Percentiles rank a stretch among this genome's conserved stretches.
phyloP scores from a whole-genome alignment of 2,329 filamentous ascomycete species.

The Xylaria sp. region DNA sequence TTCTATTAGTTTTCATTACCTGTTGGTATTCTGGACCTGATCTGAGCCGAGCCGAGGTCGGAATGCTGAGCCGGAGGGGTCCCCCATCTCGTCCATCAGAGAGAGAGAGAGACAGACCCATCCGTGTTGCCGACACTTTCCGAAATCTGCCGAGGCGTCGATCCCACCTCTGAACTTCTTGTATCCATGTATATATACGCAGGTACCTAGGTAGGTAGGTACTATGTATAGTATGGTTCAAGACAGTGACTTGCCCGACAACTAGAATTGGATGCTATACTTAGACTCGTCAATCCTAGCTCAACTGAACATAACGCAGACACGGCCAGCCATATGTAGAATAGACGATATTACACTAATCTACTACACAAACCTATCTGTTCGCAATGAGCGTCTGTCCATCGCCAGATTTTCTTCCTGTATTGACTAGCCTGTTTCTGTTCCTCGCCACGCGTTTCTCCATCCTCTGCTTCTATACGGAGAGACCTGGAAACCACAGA shows the following conservation, averaged over 20 bases:
- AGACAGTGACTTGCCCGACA: neutral
- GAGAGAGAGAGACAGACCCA: no score
- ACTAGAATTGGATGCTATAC: neutral
- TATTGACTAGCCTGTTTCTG: constrained; percentile 6
- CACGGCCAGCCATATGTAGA: neutral
- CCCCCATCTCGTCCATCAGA: neutral
- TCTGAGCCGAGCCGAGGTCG: constrained; percentile 35
- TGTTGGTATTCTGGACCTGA: neutral
- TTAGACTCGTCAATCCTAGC: neutral
- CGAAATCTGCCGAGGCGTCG: constrained; percentile 26
- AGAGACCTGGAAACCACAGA: constrained; percentile 19
- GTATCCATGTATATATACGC: neutral
- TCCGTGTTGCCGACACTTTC: constrained; percentile 30
- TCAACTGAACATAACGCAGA: neutral
- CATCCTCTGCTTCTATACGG: constrained; percentile 23
- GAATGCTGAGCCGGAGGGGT: constrained; percentile 14
- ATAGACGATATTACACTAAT: constrained; percentile 24
- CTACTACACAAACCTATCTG: constrained; percentile 27
- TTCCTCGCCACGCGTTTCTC: neutral
- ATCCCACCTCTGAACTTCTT: neutral
- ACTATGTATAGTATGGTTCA: neutral
- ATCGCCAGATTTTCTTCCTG: constrained; percentile 1
- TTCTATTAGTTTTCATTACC: neutral
- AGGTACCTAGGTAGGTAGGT: no score
- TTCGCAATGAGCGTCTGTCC: neutral